A percentile compares a stretch with the other conserved stretches of the same genome.
Evolutionary conservation across 164 flowering plant genomes (phyloP).

Genomic region (Liriodendron chinense): DNA sequence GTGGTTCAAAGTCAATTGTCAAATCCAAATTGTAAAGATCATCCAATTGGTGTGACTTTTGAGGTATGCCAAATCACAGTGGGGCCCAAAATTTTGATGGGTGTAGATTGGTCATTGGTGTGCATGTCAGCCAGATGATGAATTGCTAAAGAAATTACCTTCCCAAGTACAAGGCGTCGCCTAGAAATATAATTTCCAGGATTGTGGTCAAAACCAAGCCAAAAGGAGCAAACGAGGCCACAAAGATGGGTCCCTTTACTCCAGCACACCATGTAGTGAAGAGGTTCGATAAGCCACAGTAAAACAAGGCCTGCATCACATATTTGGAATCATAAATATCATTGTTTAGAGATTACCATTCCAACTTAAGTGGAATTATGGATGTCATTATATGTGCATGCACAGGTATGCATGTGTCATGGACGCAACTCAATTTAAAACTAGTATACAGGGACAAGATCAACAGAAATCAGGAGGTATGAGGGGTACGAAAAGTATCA

Average conservation of each 20-base stretch:
- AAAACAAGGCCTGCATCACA: constrained; percentile 10
- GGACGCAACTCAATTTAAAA: too few species aligned
- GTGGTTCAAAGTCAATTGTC: too few species aligned
- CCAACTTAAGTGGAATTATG: not conserved
- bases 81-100: too few species aligned
- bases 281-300: constrained; percentile 11
- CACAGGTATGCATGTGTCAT: not conserved
- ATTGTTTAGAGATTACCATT: too few species aligned
- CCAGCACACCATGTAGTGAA: constrained; percentile 14
- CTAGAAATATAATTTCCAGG: constrained; percentile 9
- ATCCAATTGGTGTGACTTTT: too few species aligned
- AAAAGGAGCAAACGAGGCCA: constrained; percentile 12
- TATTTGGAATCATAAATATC: too few species aligned
- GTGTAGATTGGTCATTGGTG: too few species aligned
- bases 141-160: constrained; percentile 4
- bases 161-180: constrained; percentile 4
- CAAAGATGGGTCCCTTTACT: constrained; percentile 14
- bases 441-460: not conserved
- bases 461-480: not conserved
- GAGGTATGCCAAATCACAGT: too few species aligned
- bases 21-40: too few species aligned
- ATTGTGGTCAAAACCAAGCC: constrained; percentile 6
- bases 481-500: too few species aligned
- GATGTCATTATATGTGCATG: not conserved
- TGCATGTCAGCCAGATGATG: too few species aligned